These are phyloP conservation scores for Leccinum sublutescens DNA, from an alignment of 768 basidiomycete genomes.

Conservation along the genomic window DNA sequence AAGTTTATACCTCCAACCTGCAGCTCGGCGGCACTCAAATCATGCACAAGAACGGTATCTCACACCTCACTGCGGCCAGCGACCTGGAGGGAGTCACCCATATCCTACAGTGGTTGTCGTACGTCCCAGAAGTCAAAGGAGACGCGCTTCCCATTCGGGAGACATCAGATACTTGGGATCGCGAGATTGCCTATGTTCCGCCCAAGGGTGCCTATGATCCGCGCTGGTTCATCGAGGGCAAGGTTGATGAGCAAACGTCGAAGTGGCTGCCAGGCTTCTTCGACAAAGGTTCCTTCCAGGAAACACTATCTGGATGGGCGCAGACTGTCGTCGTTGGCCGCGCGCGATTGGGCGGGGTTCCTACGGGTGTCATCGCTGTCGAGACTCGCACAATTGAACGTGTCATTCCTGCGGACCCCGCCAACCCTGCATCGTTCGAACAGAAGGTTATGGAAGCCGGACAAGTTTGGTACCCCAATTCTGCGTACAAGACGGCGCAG, in stretches of 20 bases:
- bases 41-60: constrained; percentile 99
- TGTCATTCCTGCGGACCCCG: constrained; percentile 95
- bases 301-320: constrained; percentile 98
- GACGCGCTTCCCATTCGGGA: constrained; percentile 77
- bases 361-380: constrained; percentile 96
- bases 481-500: constrained; percentile 98
- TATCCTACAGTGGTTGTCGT: constrained; percentile 93
- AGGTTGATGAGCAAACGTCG: constrained; percentile 74
- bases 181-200: constrained; percentile 84
- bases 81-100: constrained; percentile 94
- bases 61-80: constrained; percentile 91
- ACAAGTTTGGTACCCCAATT: constrained; percentile 99
- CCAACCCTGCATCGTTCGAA: constrained; percentile 94
- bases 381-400: constrained; percentile 98
- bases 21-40: constrained; percentile 99
- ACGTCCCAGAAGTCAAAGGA: constrained; percentile 82
- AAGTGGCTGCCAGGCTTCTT: constrained; percentile 91
- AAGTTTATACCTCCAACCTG: constrained; percentile 97
- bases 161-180: constrained; percentile 82
- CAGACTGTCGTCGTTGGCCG: constrained; percentile 98
- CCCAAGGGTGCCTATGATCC: constrained; percentile 97
- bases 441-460: constrained; percentile 99
- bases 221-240: constrained; percentile 97
- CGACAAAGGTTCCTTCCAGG: constrained; percentile 97
- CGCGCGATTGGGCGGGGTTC: constrained; percentile 94